A percentile compares a stretch with the other conserved stretches of the same genome.
These are phyloP conservation scores for Calonectria naviculata DNA, from an alignment of 2,329 filamentous ascomycete genomes.

Conservation along the genomic window DNA sequence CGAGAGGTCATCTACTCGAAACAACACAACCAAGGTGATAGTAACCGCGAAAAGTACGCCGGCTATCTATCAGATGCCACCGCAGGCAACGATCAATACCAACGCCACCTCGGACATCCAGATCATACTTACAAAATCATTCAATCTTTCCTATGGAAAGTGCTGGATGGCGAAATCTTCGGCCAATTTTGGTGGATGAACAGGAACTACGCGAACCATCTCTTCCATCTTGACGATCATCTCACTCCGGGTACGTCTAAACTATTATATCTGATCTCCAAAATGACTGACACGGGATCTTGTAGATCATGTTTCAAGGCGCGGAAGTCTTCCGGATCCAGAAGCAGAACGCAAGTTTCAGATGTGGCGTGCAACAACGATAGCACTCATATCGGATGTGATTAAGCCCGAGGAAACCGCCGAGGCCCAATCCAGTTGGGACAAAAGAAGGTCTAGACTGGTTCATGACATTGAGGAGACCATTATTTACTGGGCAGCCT, in stretches of 20 bases:
- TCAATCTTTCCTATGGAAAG: conserved; percentile 1
- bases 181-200: not conserved
- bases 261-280: no score
- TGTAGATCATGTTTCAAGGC: no score
- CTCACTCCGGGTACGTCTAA: no score
- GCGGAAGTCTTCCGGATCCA: not conserved
- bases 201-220: not conserved
- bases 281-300: no score
- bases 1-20: no score
- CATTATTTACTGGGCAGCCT: not conserved
- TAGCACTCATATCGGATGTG: not conserved
- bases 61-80: not conserved
- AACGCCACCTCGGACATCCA: not conserved
- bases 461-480: not conserved
- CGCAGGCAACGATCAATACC: not conserved
- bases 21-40: no score
- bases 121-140: not conserved
- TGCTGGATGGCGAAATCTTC: not conserved
- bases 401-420: not conserved
- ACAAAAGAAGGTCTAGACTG: not conserved
- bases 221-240: no score
- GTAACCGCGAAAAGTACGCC: not conserved
- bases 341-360: conserved; percentile 19
- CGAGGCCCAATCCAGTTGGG: not conserved
- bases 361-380: conserved; percentile 8